These are phyloP conservation scores for Fusarium nanum DNA, from an alignment of 2,329 filamentous ascomycete species.

Conservation along the genomic window DNA sequence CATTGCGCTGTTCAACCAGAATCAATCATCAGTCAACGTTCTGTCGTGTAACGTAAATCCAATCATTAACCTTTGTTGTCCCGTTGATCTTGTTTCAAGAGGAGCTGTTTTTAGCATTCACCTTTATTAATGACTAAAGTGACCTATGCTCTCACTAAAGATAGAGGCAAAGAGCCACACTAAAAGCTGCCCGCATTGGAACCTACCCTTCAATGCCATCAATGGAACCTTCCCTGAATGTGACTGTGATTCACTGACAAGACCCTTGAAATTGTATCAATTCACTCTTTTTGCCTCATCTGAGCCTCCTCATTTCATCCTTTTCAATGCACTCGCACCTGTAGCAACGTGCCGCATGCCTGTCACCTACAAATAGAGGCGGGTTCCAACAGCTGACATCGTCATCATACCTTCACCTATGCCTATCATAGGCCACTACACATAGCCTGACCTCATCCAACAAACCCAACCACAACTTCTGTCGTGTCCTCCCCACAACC, in stretches of 20 bases:
- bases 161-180: not conserved
- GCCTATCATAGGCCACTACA: not conserved
- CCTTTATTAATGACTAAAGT: slow-evolving; percentile 4
- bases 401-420: slow-evolving; percentile 5
- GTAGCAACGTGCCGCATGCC: slow-evolving; percentile 22
- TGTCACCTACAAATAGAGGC: not conserved
- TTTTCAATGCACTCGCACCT: slow-evolving; percentile 1
- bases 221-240: not conserved
- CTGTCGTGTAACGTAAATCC: not conserved
- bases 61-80: slow-evolving; percentile 1
- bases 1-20: not conserved
- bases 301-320: slow-evolving; percentile 10
- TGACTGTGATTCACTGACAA: slow-evolving; percentile 19
- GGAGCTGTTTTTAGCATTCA: slow-evolving; percentile 20
- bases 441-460: slow-evolving; percentile 18
- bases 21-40: not conserved
- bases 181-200: not conserved
- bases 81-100: not conserved
- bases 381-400: slow-evolving; percentile 11
- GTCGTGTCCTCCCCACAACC: slow-evolving; percentile 9
- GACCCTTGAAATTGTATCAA: not conserved
- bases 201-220: slow-evolving; percentile 1
- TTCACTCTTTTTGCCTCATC: not conserved
- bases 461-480: slow-evolving; percentile 17
- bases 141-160: slow-evolving; percentile 19